Base-by-base conservation (phyloP, 495 filamentous ascomycete genomes). In the Neurospora sp. region DNA sequence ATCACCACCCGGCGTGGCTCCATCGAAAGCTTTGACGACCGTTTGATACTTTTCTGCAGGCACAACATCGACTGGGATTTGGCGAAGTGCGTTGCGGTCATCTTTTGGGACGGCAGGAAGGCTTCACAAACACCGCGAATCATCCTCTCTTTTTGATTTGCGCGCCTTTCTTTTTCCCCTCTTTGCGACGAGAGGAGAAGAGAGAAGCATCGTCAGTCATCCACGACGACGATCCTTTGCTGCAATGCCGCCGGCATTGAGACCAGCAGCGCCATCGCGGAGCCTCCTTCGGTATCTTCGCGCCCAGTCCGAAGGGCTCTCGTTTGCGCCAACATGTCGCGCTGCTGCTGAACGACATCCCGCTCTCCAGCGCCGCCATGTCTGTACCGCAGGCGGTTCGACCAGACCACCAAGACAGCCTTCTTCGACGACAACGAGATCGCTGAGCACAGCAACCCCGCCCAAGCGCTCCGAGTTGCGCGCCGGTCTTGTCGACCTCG, bases 201-300 rank as follows among this genome's bases (percentile, higher is more conserved):
- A 65, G 22, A 65, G 27, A 35, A 68, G 31, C 5, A 38, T 27
- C 41, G 18, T 69, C 70, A 69, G 46, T 42, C 65, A 39, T 9
- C 73, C 68, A 44, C 22, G 46, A 22, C 46, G 27, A 65, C 53
- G 22, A 9, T 35, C 4, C 71, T 38, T 68, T 42, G 70, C 72
- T 73, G 79, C 75, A 68, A 81, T 81, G 80, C 79, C 79, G 72
- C 74, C 79, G 77, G 78, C 78, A 79, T 76, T 82, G 71, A 78
- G 73, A 74, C 74, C 69, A 38, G 68, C 80, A 78, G 86, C 82
- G 61, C 90, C 90, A n/a, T 92, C 90, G 68, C 81, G 83, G 68
- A 85, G 83, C n/a, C 82, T 91, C 4, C 84, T 92, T 73, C 85
- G 85, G 41, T 92, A 89, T 72, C 82, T 92, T 20, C 86, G 85